A percentile compares a stretch with the other conserved stretches of the same genome.
These are phyloP conservation scores for Lunasporangiospora selenospora DNA, from an alignment of 192 early-diverging fungal species.

Conservation along the genomic window DNA sequence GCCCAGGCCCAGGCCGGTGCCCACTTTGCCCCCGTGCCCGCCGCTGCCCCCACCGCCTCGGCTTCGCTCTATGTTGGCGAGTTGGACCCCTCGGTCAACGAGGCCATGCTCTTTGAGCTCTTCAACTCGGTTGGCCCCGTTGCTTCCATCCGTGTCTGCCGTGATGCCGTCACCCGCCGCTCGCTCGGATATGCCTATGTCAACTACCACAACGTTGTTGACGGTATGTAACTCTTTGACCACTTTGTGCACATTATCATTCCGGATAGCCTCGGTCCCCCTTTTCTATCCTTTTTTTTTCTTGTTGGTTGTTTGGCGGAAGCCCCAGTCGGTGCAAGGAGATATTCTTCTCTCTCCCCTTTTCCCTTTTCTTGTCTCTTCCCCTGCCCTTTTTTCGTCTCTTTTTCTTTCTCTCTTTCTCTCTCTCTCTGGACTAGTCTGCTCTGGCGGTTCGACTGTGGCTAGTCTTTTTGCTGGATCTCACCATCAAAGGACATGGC, in stretches of 20 bases:
- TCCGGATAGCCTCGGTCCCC: too few species aligned
- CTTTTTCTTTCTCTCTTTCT: too few species aligned
- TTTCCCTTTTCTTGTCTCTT: not conserved
- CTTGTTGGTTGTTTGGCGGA: not conserved
- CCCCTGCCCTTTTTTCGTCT: too few species aligned
- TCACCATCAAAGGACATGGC: too few species aligned
- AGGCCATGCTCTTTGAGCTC: slow-evolving; percentile 97
- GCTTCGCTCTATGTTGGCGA: slow-evolving; percentile 97
- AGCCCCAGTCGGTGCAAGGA: too few species aligned
- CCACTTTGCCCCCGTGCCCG: slow-evolving; percentile 46
- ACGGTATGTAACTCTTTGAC: slow-evolving; percentile 56
- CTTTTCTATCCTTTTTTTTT: slow-evolving; percentile 8
- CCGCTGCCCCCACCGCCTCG: slow-evolving; percentile 60
- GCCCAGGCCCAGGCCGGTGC: slow-evolving; percentile 53
- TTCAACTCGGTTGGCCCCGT: slow-evolving; percentile 96
- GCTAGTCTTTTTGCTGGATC: too few species aligned
- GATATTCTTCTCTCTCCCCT: not conserved
- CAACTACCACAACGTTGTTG: slow-evolving; percentile 93
- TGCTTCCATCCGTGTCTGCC: slow-evolving; percentile 96
- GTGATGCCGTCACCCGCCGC: slow-evolving; percentile 96
- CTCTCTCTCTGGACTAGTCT: too few species aligned
- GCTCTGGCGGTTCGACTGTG: too few species aligned
- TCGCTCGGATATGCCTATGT: slow-evolving; percentile 98
- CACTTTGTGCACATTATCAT: too few species aligned
- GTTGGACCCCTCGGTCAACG: slow-evolving; percentile 94